Evolutionary conservation across 2,329 filamentous ascomycete species (phyloP), one percentile per base, ranked within the genome.

Genomic region (Rhynchosporium secalis): DNA sequence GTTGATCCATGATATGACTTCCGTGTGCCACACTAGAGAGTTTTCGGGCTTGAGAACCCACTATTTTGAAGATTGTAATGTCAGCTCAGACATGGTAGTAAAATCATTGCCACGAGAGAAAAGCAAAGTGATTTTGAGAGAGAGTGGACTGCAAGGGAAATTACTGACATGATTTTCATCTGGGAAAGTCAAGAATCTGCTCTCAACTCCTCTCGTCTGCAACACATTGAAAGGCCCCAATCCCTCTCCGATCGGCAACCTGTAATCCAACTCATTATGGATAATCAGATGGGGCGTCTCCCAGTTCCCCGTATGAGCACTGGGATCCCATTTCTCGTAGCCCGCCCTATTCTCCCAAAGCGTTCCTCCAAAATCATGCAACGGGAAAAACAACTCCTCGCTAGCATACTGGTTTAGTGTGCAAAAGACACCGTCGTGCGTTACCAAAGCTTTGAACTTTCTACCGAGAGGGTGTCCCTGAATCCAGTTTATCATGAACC

Each of bases 31-130:
- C 26, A 96, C 82, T 20, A 97, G 78, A 3, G 87, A 90, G 75
- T 98, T 98, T 76, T 97, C 94, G 0, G 89, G 91, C 74, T 96
- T 96, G 59, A 96, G 73, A 3, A 97, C 92, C 91, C 91, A 88
- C 84, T 86, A 31, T n/a, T 10, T 43, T 52, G 43, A 64, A 63
- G 65, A n/a, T 10, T 38, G 15, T 20, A 20, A 20, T 20, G 20
- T 20, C 20, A 20, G 20, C 20, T 20, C 20, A 20, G 20, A 20
- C 20, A 20, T 20, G 20, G 20, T 20, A 20, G 20, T 20, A 20
- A 20, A 20, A 20, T 20, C 20, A 20, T 20, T 20, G 20, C 20
- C 20, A 20, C 20, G 20, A 20, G 20, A 20, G 20, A 20, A 20
- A 20, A 20, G 20, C 20, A 20, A 20, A 20, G 20, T 20, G 20